Conservation (phyloP, 2,329 filamentous ascomycete genomes). For the Ceratocystis diversiconidia region DNA sequence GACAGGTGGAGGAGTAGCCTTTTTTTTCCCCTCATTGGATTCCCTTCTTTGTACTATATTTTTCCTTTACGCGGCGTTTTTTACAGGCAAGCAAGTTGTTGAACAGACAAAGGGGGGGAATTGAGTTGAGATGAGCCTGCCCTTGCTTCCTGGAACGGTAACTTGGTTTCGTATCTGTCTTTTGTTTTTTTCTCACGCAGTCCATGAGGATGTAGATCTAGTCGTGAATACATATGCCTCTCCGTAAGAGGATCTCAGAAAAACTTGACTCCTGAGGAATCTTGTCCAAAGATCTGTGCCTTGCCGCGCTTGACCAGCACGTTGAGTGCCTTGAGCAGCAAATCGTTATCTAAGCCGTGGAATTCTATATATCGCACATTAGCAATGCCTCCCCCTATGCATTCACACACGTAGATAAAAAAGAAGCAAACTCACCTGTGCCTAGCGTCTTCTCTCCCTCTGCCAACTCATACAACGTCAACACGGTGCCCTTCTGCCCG, state of each 20-base stretch:
- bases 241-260: conserved; percentile 43
- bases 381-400: neutral
- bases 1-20: neutral
- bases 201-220: no score
- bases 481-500: conserved; percentile 72
- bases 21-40: neutral
- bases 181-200: conserved; percentile 1
- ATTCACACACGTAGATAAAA: neutral
- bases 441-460: conserved; percentile 69
- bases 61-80: neutral
- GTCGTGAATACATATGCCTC: no score
- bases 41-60: neutral
- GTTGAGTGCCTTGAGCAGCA: conserved; percentile 65
- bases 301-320: conserved; percentile 79
- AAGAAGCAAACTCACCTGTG: conserved; percentile 37
- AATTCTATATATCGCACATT: conserved; percentile 43
- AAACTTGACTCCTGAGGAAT: conserved; percentile 88
- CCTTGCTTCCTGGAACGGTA: neutral
- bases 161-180: neutral
- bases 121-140: no score
- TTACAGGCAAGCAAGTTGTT: neutral
- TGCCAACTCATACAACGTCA: conserved; percentile 83
- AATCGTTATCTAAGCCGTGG: conserved; percentile 70
- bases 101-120: no score
- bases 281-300: conserved; percentile 83